A percentile compares a stretch with the other conserved stretches of the same genome.
phyloP scores from a whole-genome alignment of 192 early-diverging fungal species.

The Backusella circina region DNA sequence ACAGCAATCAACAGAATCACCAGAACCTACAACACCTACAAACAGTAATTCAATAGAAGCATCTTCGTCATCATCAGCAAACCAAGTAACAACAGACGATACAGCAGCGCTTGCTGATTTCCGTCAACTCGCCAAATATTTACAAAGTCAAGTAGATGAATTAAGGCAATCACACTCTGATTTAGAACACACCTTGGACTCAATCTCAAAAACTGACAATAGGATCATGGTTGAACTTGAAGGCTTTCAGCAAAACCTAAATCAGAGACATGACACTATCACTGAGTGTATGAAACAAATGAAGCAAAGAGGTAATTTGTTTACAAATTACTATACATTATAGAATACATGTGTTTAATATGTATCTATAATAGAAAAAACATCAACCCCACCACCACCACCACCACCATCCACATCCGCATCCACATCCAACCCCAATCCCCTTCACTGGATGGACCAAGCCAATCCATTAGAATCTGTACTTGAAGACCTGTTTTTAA shows the following conservation, averaged over 20 bases:
- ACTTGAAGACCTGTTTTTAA: neutral
- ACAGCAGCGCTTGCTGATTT: neutral
- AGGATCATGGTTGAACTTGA: neutral
- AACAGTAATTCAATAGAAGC: neutral
- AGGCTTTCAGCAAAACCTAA: neutral
- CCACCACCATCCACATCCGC: neutral
- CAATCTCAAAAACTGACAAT: neutral
- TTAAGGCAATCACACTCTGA: neutral
- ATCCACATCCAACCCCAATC: neutral
- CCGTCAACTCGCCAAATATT: neutral
- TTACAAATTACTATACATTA: too few species aligned
- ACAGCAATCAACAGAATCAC: neutral
- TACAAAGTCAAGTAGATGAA: conserved; percentile 5
- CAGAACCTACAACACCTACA: neutral
- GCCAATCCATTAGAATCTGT: neutral
- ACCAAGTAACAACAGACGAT: neutral
- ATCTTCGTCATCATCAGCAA: neutral
- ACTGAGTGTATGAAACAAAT: neutral
- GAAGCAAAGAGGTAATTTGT: neutral
- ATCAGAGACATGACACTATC: neutral
- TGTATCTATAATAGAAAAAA: neutral
- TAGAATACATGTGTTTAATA: neutral
- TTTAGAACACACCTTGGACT: neutral
- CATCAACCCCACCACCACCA: neutral
- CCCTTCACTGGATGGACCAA: neutral